Conservation (phyloP, 73 alveolate genomes). For the Paramecium sonneborni region DNA sequence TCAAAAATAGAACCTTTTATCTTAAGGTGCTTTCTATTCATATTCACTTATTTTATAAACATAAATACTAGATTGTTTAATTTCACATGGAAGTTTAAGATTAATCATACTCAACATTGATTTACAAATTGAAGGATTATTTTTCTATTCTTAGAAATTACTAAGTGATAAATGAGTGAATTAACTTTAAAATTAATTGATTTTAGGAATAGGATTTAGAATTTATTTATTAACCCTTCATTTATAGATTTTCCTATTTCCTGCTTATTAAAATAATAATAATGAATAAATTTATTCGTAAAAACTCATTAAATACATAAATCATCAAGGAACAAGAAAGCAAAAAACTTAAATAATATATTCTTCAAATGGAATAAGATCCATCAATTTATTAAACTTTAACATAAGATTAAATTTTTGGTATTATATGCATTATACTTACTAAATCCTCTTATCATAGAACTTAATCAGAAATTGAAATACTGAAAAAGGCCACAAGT, state of each 20-base stretch:
- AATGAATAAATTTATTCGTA: neutral
- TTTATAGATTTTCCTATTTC: slow-evolving; percentile 26
- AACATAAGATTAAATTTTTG: slow-evolving; percentile 7
- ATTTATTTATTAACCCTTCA: neutral
- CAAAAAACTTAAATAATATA: neutral
- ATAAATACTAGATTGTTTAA: neutral
- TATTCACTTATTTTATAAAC: neutral
- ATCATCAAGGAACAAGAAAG: neutral
- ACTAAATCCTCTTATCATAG: slow-evolving; percentile 35
- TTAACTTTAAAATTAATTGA: neutral
- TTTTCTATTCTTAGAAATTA: neutral
- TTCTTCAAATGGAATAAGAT: slow-evolving; percentile 2
- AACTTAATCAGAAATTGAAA: slow-evolving; percentile 23
- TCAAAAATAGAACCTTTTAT: slow-evolving; percentile 35
- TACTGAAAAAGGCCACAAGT: slow-evolving; percentile 5
- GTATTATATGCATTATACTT: neutral
- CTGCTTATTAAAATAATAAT: neutral
- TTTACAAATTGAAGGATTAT: neutral
- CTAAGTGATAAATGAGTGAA: slow-evolving; percentile 13
- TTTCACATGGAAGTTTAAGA: neutral
- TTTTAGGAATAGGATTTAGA: neutral
- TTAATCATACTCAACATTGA: slow-evolving; percentile 48
- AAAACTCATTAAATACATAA: neutral
- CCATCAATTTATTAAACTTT: slow-evolving; percentile 6
- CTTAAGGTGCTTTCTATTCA: neutral